A percentile compares a stretch with the other conserved stretches of the same genome.
phyloP scores from a whole-genome alignment of 2,329 filamentous ascomycete genomes.

The Xylariaceae sp. region DNA sequence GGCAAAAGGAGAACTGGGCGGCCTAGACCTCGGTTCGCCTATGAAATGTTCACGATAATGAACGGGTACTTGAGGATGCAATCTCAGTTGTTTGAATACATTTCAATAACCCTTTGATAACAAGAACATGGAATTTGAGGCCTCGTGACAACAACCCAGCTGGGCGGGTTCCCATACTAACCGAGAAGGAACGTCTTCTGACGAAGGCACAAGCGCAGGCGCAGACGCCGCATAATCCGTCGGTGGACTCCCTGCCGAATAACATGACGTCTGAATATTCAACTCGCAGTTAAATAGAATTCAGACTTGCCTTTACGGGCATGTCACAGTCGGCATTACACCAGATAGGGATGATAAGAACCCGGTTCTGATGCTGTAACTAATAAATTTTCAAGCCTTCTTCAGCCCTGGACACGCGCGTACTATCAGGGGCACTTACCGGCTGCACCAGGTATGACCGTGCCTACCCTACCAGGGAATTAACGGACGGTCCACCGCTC shows the following conservation, averaged over 20 bases:
- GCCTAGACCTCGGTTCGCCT: neutral
- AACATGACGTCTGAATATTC: too few relatives aligned
- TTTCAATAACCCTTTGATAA: neutral
- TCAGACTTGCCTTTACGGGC: neutral
- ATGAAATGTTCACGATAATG: neutral
- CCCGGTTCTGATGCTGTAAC: too few relatives aligned
- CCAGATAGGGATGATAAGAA: neutral
- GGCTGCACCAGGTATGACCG: too few relatives aligned
- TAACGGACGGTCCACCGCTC: neutral
- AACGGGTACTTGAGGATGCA: too few relatives aligned
- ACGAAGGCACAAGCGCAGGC: conserved; percentile 16
- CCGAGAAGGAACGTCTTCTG: conserved; percentile 9
- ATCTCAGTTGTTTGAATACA: neutral
- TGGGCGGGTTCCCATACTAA: neutral
- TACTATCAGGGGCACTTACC: too few relatives aligned
- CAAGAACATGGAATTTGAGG: neutral
- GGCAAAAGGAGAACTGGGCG: neutral
- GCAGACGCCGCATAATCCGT: neutral
- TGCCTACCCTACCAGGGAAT: neutral
- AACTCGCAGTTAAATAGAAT: too few relatives aligned
- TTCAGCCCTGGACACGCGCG: neutral
- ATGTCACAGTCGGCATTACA: neutral
- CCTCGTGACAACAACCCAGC: conserved; percentile 12
- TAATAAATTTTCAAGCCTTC: neutral
- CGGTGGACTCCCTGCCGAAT: too few relatives aligned